Conservation (phyloP, 2,329 filamentous ascomycete genomes). For the Aspergillus hiratsukae region DNA sequence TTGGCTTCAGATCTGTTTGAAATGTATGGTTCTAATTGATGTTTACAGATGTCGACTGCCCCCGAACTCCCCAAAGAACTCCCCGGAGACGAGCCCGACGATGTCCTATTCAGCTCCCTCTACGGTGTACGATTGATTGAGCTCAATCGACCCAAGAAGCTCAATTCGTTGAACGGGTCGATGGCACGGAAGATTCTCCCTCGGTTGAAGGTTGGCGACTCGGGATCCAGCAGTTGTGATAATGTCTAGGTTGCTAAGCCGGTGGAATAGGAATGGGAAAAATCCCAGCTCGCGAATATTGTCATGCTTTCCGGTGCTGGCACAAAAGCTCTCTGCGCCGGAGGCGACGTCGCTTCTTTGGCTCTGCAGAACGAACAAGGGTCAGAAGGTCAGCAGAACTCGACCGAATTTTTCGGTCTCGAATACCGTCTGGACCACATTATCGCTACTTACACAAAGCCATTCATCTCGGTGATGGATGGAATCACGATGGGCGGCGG, state of each 20-base stretch:
- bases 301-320: conserved; percentile 89
- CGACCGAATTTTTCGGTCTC: conserved; percentile 80
- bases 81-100: conserved; percentile 70
- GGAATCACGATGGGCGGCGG: conserved; percentile 98
- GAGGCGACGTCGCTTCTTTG: conserved; percentile 81
- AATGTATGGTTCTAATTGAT: neutral
- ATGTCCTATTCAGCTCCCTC: conserved; percentile 85
- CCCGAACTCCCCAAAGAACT: conserved; percentile 48
- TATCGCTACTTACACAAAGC: conserved; percentile 89
- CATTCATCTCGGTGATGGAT: conserved; percentile 93
- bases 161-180: conserved; percentile 87
- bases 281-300: conserved; percentile 90
- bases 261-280: conserved; percentile 70
- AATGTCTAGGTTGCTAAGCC: conserved; percentile 10
- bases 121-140: conserved; percentile 90
- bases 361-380: conserved; percentile 68
- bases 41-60: conserved; percentile 40
- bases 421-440: conserved; percentile 97
- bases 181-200: conserved; percentile 96
- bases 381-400: conserved; percentile 65
- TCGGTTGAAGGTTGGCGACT: conserved; percentile 56
- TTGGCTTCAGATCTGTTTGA: neutral
- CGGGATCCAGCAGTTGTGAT: neutral
- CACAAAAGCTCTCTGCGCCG: conserved; percentile 80
- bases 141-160: conserved; percentile 87